Conservation (phyloP, 139 green algal genomes). For the Chlamydomonas sp. region DNA sequence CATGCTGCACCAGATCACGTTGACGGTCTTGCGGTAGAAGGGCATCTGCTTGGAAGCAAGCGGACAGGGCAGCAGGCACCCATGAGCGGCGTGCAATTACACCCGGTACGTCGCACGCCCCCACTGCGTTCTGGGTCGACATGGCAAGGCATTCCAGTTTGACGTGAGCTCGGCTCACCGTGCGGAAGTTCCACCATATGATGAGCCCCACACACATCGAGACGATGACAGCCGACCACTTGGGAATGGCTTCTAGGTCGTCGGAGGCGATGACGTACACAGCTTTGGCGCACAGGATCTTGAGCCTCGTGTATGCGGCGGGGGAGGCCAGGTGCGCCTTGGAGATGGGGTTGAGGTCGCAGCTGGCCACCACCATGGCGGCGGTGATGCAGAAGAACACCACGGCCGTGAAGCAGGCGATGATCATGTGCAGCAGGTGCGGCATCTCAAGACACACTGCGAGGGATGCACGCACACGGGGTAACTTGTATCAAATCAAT, state of each 20-base stretch:
- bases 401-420: neutral
- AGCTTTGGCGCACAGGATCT: conserved; percentile 31
- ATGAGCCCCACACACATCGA: neutral
- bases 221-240: neutral
- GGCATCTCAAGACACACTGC: conserved; percentile 52
- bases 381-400: conserved; percentile 28
- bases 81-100: neutral
- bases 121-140: neutral
- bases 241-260: neutral
- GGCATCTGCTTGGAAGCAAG: conserved; percentile 1
- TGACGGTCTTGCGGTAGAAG: conserved; percentile 10
- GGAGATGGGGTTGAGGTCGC: conserved; percentile 35
- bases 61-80: neutral
- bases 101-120: neutral
- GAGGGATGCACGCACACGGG: neutral
- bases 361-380: conserved; percentile 29
- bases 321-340: conserved; percentile 12
- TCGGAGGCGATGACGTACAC: conserved; percentile 14
- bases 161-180: neutral
- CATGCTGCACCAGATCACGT: conserved; percentile 9
- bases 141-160: neutral
- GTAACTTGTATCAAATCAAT: neutral
- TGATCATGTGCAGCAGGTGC: conserved; percentile 38
- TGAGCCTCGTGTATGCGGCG: conserved; percentile 13
- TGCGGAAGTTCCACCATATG: conserved; percentile 14